Conservation (phyloP, 768 basidiomycete genomes). For the Lepiota venenata region DNA sequence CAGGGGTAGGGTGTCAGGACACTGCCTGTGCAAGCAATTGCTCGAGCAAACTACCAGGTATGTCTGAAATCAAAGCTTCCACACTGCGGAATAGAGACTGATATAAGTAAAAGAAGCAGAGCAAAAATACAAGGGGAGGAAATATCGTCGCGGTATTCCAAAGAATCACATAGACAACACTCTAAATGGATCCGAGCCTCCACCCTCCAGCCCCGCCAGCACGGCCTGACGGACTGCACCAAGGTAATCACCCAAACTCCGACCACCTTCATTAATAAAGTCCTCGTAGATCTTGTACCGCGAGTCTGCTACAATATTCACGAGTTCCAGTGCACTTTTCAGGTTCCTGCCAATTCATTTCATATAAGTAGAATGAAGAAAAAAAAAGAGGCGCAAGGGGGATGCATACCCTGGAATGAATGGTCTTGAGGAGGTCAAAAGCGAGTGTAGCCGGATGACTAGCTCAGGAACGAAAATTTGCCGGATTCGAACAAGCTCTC, state of each 20-base stretch:
- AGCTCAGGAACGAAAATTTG: slow-evolving; percentile 90
- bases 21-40: no score
- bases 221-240: slow-evolving; percentile 68
- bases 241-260: slow-evolving; percentile 70
- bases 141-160: not conserved
- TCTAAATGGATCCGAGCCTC: slow-evolving; percentile 76
- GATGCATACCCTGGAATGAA: slow-evolving; percentile 64
- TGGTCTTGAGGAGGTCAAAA: slow-evolving; percentile 61
- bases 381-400: not conserved
- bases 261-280: slow-evolving; percentile 63
- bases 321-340: slow-evolving; percentile 68
- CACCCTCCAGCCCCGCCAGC: slow-evolving; percentile 66
- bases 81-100: no score
- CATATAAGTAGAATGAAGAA: not conserved
- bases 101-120: not conserved
- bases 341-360: slow-evolving; percentile 53
- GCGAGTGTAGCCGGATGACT: slow-evolving; percentile 77
- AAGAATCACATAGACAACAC: slow-evolving; percentile 17
- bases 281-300: slow-evolving; percentile 84
- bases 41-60: no score
- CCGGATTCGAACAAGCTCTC: slow-evolving; percentile 77
- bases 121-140: not conserved
- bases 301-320: slow-evolving; percentile 87
- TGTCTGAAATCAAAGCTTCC: no score
- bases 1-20: no score